Evolutionary conservation across 148 eudicot genomes (phyloP).

Genomic region (Rhododendron ovatum): DNA sequence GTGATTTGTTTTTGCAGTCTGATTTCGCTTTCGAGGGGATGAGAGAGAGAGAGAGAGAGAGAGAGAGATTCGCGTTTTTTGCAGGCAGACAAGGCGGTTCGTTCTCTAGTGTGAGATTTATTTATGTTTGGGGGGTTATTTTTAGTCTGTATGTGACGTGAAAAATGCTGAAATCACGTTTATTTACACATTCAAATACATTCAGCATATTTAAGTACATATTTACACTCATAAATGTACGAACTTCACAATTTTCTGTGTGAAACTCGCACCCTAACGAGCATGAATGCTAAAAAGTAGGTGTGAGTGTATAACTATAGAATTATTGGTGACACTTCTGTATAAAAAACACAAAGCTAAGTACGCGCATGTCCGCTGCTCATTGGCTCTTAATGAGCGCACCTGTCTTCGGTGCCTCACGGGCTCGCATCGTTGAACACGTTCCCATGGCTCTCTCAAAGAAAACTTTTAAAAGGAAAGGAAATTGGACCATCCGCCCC

Average conservation of each 20-base stretch:
- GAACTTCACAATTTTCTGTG: no score
- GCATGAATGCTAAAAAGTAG: fast-evolving
- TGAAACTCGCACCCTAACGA: no score
- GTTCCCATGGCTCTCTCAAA: background rate
- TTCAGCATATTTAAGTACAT: no score
- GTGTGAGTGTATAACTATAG: no score
- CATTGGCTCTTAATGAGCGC: background rate
- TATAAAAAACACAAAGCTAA: background rate
- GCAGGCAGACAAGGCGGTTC: conserved; percentile 25
- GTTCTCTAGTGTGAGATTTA: background rate
- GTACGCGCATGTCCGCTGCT: no score
- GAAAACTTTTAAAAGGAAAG: no score
- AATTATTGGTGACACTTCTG: no score
- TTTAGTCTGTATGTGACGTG: background rate
- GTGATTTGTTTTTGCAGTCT: conserved; percentile 21
- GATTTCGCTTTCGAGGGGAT: conserved; percentile 31
- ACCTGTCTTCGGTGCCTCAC: background rate
- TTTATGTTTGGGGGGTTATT: background rate
- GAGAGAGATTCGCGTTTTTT: conserved; percentile 34
- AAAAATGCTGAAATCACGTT: no score
- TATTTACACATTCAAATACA: no score
- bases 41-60: conserved; percentile 38
- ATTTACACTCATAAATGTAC: no score
- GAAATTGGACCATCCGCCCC: no score
- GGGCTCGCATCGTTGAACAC: background rate